Base-by-base conservation (phyloP, 75 land plant species). In the Pinus taeda region DNA sequence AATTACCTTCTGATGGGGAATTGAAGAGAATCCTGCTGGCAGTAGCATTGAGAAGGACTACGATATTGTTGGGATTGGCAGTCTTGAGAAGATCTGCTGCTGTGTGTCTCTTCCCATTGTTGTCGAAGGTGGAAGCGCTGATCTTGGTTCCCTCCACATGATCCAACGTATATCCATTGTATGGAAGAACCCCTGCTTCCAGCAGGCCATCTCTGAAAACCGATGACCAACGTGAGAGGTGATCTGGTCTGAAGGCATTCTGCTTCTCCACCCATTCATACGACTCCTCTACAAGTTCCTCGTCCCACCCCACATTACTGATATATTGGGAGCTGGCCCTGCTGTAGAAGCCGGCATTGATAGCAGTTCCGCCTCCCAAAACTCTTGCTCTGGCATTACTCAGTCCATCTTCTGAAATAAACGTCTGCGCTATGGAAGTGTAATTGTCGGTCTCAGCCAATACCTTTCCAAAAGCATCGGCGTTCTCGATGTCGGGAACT, bases 321-420 rank as follows among this genome's bases (percentile, higher is more conserved):
- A 83, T 83, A 67, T 86, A 92, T 22, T 74, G 87, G 3, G 74
- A 80, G 60, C 85, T 86, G 0, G 97, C 91, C 17, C 94, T 80
- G 66, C 86, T 83, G 85, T 92, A 96, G 85, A 94, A 93, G 4
- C 99, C 99, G 4, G 97, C 95, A 62, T 94, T 92, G 59, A 96
- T 76, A 76, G 88, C 85, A 71, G 82, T 83, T 53, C 93, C 84
- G 29, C 99, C 99, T 24, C 99, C 99, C 56, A 96, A 85, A 37
- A 96, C 95, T 3, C 99, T 80, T 11, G 90, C 96, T 2, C 99
- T 84, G n/a, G 89, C 75, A 77, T 85, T 87, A 3, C 81, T 83
- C 21, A 96, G 88, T 20, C 97, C 99, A 42, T 96, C 97, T 37
- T 90, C 89, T 53, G 95, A 92, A 4, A 76, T 69, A 79, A 93